Conservation (phyloP, 148 eudicot genomes). For the Silene latifolia region DNA sequence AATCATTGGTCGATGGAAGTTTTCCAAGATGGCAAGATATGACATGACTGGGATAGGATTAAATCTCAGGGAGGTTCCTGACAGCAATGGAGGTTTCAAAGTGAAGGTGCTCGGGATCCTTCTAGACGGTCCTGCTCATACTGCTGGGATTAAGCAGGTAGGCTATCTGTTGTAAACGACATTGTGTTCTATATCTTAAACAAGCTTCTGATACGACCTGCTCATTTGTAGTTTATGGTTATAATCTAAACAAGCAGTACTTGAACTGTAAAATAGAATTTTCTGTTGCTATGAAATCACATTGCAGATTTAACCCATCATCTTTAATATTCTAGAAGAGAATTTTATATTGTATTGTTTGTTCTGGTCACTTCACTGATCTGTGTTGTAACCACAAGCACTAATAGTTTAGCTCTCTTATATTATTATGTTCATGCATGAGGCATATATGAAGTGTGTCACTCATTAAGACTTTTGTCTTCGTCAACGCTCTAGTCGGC, state of each 20-base stretch:
- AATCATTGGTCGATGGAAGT: constrained; percentile 51
- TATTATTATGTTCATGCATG: neutral
- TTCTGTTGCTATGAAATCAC: no score
- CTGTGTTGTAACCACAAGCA: neutral
- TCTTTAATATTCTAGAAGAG: no score
- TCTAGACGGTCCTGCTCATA: constrained; percentile 87
- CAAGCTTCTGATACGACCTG: neutral
- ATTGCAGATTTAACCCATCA: no score
- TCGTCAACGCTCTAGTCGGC: neutral
- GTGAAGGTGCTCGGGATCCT: constrained; percentile 84
- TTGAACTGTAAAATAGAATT: no score
- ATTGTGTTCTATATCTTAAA: neutral
- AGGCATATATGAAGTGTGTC: neutral
- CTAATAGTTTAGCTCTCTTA: neutral
- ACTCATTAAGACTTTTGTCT: neutral
- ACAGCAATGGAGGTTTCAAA: constrained; percentile 62
- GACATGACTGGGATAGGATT: constrained; percentile 97
- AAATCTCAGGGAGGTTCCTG: constrained; percentile 85
- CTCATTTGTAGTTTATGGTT: neutral
- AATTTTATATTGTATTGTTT: neutral
- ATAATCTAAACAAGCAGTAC: no score
- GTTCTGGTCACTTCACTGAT: neutral
- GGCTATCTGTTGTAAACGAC: neutral
- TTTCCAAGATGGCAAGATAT: constrained; percentile 97
- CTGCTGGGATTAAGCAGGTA: constrained; percentile 94